These are phyloP conservation scores for Geum urbanum DNA, from an alignment of 306 rosid genomes.

Conservation along the genomic window DNA sequence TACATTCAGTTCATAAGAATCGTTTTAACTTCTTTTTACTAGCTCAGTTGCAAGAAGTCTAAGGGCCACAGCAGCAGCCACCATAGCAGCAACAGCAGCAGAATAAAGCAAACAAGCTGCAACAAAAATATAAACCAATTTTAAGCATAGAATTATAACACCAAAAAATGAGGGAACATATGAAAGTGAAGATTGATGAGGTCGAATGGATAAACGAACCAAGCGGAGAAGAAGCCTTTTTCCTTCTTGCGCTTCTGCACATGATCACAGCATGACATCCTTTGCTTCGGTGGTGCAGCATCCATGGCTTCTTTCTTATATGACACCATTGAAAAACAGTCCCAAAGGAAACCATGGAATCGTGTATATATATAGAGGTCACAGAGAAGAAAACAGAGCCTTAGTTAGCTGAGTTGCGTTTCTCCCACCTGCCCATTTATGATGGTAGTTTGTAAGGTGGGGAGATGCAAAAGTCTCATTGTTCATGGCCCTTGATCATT, in stretches of 20 bases:
- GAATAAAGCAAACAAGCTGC: slow-evolving; percentile 46
- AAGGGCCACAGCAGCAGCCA: slow-evolving; percentile 58
- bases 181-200: slow-evolving; percentile 13
- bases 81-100: slow-evolving; percentile 63
- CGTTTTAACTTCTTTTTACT: not conserved
- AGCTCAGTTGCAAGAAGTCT: slow-evolving; percentile 21
- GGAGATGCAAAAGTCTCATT: not conserved
- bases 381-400: not conserved
- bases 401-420: not conserved
- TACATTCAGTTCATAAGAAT: not conserved
- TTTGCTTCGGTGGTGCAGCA: slow-evolving; percentile 38
- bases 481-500: not conserved
- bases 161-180: slow-evolving; percentile 1
- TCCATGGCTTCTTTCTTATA: slow-evolving; percentile 24
- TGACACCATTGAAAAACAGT: not conserved
- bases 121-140: slow-evolving; percentile 1
- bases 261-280: slow-evolving; percentile 47
- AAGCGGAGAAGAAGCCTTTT: slow-evolving; percentile 50
- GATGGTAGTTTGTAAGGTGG: not conserved
- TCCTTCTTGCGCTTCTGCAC: slow-evolving; percentile 38
- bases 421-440: slow-evolving; percentile 1
- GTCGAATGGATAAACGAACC: slow-evolving; percentile 24
- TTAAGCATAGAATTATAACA: not conserved
- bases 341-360: not conserved
- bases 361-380: not conserved